A percentile compares a stretch with the other conserved stretches of the same genome.
phyloP scores from a whole-genome alignment of 2,329 filamentous ascomycete genomes.

The Sclerotinia trifoliorum region DNA sequence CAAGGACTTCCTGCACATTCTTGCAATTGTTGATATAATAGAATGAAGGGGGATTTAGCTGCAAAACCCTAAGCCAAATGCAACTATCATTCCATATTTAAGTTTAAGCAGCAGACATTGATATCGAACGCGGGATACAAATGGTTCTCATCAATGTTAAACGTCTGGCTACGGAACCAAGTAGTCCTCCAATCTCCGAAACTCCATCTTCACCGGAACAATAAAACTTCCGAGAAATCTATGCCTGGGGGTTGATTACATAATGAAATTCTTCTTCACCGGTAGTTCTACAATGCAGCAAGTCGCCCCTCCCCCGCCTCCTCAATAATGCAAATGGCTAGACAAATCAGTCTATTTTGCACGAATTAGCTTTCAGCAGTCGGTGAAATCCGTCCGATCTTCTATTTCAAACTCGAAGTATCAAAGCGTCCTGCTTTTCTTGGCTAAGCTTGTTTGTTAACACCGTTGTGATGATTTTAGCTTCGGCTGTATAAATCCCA shows the following conservation, averaged over 20 bases:
- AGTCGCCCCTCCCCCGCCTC: background rate
- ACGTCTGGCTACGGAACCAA: too few relatives aligned
- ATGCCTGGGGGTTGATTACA: background rate
- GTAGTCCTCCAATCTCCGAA: too few relatives aligned
- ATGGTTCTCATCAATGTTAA: too few relatives aligned
- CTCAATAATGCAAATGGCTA: background rate
- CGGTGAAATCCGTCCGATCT: background rate
- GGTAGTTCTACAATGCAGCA: background rate
- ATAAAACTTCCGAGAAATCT: background rate
- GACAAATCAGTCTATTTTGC: background rate
- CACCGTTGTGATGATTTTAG: background rate
- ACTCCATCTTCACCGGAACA: background rate
- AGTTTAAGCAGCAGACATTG: too few relatives aligned
- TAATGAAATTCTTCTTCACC: background rate
- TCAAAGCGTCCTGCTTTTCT: background rate
- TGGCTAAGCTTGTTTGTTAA: background rate
- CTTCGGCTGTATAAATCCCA: background rate
- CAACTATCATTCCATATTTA: background rate
- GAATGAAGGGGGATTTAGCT: background rate
- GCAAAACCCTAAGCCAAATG: too few relatives aligned
- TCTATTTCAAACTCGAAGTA: background rate
- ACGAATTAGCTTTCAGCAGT: background rate
- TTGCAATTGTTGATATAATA: background rate
- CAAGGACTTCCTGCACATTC: background rate
- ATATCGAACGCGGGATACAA: background rate